A percentile compares a stretch with the other conserved stretches of the same genome.
phyloP scores from a whole-genome alignment of 2,329 filamentous ascomycete species.

The Trichoderma endophyticum region DNA sequence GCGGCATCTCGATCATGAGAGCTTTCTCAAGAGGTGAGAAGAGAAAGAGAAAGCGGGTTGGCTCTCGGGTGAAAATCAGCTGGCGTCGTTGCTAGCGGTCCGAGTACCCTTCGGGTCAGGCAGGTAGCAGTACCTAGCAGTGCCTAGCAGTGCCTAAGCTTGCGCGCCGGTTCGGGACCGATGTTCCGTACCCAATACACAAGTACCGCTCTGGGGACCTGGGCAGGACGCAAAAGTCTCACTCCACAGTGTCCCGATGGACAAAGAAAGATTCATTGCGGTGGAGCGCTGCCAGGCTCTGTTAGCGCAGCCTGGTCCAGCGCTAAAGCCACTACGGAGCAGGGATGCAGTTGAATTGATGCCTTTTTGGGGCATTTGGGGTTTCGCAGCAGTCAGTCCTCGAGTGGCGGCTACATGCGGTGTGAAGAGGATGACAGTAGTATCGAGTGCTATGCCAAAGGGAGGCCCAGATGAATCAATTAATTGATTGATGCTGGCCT shows the following conservation, averaged over 20 bases:
- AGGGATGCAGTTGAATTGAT: conserved; percentile 5
- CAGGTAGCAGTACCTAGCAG: neutral
- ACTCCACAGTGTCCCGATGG: conserved; percentile 17
- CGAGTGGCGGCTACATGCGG: conserved; percentile 5
- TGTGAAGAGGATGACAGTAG: neutral
- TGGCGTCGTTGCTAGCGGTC: neutral
- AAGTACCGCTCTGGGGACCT: conserved; percentile 13
- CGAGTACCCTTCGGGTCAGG: neutral
- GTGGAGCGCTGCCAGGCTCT: conserved; percentile 16
- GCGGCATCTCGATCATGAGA: conserved; percentile 6
- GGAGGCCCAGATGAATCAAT: neutral
- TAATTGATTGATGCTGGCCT: neutral
- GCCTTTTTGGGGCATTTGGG: conserved; percentile 1
- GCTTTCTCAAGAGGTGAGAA: neutral
- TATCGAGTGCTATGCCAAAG: neutral
- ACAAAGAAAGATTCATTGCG: conserved; percentile 5
- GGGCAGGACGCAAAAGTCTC: conserved; percentile 6
- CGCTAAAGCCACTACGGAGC: neutral
- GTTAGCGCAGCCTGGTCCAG: conserved; percentile 6
- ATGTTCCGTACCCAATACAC: conserved; percentile 6
- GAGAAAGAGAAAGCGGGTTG: neutral
- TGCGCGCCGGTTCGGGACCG: no score
- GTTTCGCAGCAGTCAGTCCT: neutral
- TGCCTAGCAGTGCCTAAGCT: no score
- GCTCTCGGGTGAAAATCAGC: neutral